Conservation (phyloP, 495 filamentous ascomycete genomes). For the Xylaria castorea region DNA sequence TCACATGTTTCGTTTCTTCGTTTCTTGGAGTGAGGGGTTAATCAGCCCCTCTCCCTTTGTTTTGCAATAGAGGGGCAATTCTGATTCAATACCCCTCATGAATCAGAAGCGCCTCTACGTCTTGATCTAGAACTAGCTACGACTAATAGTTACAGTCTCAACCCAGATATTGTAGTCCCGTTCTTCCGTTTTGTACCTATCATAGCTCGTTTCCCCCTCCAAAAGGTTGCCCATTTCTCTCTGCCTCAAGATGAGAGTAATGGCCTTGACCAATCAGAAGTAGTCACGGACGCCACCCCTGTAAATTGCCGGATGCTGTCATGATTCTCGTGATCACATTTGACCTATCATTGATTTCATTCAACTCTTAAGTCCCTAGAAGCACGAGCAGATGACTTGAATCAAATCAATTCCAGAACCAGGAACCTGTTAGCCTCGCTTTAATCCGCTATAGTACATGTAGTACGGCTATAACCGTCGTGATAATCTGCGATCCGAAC, state of each 20-base stretch:
- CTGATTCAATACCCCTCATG: conserved; percentile 10
- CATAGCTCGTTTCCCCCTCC: not conserved
- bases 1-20: not conserved
- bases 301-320: not conserved
- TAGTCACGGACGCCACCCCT: not conserved
- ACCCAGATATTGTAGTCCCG: not conserved
- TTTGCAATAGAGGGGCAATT: conserved; percentile 7
- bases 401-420: not conserved
- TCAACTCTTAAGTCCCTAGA: not conserved
- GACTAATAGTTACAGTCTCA: not conserved
- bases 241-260: not conserved
- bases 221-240: not conserved
- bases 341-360: not conserved
- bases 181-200: not conserved
- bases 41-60: not conserved
- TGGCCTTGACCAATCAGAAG: not conserved
- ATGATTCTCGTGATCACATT: not conserved
- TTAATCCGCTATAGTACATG: conserved; percentile 7
- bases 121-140: not conserved
- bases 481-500: not conserved
- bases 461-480: not conserved
- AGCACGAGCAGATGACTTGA: not conserved
- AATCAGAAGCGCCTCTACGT: not conserved
- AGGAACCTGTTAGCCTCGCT: not conserved
- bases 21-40: conserved; percentile 5